Percentiles rank a stretch among this genome's conserved stretches.
Conservation (phyloP, 2,329 filamentous ascomycete genomes). For the Xylaria arbuscula region DNA sequence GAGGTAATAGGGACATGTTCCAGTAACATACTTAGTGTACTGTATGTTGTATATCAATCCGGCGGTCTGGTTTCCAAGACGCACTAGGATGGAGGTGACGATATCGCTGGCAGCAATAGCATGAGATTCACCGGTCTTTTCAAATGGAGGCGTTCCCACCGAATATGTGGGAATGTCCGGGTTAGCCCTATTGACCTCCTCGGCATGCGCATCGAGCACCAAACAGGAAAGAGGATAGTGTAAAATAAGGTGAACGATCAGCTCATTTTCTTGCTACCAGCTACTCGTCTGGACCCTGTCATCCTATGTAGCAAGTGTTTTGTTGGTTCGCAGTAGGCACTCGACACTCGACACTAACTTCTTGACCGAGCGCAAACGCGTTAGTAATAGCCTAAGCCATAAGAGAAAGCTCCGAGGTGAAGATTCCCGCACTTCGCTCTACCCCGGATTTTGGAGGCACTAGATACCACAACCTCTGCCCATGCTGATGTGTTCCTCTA, state of each 20-base stretch:
- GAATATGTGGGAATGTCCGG: constrained; percentile 5
- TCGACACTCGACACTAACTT: background rate
- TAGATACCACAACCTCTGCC: background rate
- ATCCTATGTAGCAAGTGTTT: background rate
- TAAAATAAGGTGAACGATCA: background rate
- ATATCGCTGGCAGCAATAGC: constrained; percentile 11
- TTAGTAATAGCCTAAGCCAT: constrained; percentile 5
- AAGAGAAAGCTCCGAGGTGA: constrained; percentile 15
- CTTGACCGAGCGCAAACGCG: constrained; percentile 1
- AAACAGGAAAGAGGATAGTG: constrained; percentile 1
- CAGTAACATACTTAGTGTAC: background rate
- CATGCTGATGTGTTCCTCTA: background rate
- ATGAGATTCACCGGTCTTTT: constrained; percentile 14
- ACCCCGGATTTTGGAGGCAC: constrained; percentile 19
- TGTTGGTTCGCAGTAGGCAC: background rate
- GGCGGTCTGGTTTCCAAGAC: constrained; percentile 21
- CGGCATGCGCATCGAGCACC: background rate
- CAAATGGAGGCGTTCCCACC: background rate
- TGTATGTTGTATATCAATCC: constrained; percentile 2
- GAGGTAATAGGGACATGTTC: background rate
- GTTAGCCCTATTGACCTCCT: background rate
- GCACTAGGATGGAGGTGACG: constrained; percentile 6
- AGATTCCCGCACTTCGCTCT: constrained; percentile 1
- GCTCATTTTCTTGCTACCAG: background rate
- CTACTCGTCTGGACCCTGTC: background rate